These are phyloP conservation scores for Neostapfia colusana DNA, from an alignment of 176 grass and related monocot genomes.

Conservation along the genomic window DNA sequence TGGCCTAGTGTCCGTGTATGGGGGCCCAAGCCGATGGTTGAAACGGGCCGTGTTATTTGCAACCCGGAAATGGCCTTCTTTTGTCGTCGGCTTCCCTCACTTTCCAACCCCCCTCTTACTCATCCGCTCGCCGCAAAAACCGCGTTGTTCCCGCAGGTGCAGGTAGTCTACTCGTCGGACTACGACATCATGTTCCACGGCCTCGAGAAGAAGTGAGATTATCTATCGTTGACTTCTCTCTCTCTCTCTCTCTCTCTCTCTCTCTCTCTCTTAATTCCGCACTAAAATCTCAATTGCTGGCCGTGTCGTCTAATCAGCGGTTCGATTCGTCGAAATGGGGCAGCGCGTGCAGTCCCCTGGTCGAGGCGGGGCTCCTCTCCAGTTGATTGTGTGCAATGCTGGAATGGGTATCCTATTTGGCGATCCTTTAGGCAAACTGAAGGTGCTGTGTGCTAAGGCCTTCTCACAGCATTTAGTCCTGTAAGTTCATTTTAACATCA, in stretches of 20 bases:
- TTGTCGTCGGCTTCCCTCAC: not conserved
- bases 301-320: slow-evolving; percentile 47
- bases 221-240: not conserved
- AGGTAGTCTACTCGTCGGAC: slow-evolving; percentile 52
- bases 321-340: slow-evolving; percentile 80
- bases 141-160: slow-evolving; percentile 33
- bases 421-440: slow-evolving; percentile 69
- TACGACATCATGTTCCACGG: slow-evolving; percentile 62
- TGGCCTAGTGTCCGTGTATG: no score
- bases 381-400: slow-evolving; percentile 68
- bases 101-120: not conserved
- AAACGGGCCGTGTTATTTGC: no score
- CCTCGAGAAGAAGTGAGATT: slow-evolving; percentile 62
- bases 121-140: not conserved
- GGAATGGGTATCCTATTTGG: slow-evolving; percentile 67
- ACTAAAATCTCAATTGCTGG: not conserved
- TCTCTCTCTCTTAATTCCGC: not conserved
- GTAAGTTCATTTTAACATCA: not conserved
- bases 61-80: no score
- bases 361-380: slow-evolving; percentile 54
- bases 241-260: no score
- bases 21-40: no score
- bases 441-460: slow-evolving; percentile 33
- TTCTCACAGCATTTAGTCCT: not conserved
- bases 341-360: slow-evolving; percentile 45